phyloP scores from a whole-genome alignment of 805 yeast species.

The Candida maesae region DNA sequence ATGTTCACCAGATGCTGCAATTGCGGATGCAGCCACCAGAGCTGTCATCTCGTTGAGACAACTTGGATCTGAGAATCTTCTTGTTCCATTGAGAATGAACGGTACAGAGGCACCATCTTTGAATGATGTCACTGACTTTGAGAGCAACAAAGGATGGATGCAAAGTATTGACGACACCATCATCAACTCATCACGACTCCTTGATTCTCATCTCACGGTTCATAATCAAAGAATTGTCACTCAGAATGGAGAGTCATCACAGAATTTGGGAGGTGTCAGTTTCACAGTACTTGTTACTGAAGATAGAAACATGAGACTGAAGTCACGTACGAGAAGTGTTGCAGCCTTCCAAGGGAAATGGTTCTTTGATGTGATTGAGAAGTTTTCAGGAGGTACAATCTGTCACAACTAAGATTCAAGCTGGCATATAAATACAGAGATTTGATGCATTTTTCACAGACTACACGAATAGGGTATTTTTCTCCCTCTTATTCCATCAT shows the following conservation, averaged over 20 bases:
- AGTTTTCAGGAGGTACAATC: conserved; percentile 43
- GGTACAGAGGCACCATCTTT: conserved; percentile 65
- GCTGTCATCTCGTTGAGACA: conserved; percentile 74
- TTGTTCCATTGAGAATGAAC: conserved; percentile 62
- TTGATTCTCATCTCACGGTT: conserved; percentile 2
- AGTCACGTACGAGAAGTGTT: conserved; percentile 56
- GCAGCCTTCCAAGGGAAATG: conserved; percentile 56
- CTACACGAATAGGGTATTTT: too few relatives aligned
- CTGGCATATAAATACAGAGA: too few relatives aligned
- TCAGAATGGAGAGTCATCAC: too few relatives aligned
- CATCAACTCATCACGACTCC: conserved; percentile 18
- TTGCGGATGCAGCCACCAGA: conserved; percentile 77
- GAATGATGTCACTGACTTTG: conserved; percentile 72
- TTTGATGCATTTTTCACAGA: too few relatives aligned
- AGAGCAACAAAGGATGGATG: conserved; percentile 69
- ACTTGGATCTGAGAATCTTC: conserved; percentile 50
- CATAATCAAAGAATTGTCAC: conserved; percentile 2
- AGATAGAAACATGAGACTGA: conserved; percentile 66
- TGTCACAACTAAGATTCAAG: conserved; percentile 45
- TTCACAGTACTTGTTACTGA: conserved; percentile 60
- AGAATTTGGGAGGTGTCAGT: conserved; percentile 11
- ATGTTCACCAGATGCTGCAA: conserved; percentile 65
- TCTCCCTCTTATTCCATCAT: too few relatives aligned
- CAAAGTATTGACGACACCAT: conserved; percentile 62
- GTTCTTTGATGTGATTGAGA: conserved; percentile 52